A percentile compares a stretch with the other conserved stretches of the same genome.
phyloP scores from a whole-genome alignment of 192 early-diverging fungal genomes.

The Coemansia sp. region DNA sequence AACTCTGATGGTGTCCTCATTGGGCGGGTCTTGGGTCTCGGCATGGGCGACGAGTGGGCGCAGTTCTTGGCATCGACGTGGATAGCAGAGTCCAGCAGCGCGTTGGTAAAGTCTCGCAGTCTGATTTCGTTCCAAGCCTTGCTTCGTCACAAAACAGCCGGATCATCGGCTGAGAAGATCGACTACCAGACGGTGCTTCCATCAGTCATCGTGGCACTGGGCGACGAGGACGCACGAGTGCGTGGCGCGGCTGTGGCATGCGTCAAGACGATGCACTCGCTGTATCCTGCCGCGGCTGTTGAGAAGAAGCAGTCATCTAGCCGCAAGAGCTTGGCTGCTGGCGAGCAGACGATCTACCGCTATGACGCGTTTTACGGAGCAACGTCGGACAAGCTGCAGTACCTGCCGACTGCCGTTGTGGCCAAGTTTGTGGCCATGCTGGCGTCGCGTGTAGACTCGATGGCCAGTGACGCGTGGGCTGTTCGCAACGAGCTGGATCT shows the following conservation, averaged over 20 bases:
- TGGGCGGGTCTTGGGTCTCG: constrained; percentile 30
- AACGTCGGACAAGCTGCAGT: constrained; percentile 55
- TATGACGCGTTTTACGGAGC: constrained; percentile 66
- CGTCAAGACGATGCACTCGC: constrained; percentile 57
- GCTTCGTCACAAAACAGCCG: constrained; percentile 25
- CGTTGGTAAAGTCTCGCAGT: constrained; percentile 46
- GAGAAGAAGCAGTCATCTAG: constrained; percentile 25
- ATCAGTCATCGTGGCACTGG: constrained; percentile 69
- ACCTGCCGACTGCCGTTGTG: constrained; percentile 58
- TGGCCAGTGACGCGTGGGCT: constrained; percentile 39
- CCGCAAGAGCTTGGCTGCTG: constrained; percentile 6
- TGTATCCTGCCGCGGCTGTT: constrained; percentile 19
- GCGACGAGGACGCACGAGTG: constrained; percentile 59
- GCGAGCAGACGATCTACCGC: constrained; percentile 56
- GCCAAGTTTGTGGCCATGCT: constrained; percentile 59
- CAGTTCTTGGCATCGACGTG: constrained; percentile 49
- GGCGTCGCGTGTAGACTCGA: constrained; percentile 17
- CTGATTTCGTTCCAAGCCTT: constrained; percentile 64
- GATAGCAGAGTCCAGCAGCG: constrained; percentile 17
- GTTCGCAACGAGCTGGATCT: constrained; percentile 44
- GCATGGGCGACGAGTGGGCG: constrained; percentile 46
- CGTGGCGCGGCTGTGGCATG: constrained; percentile 69
- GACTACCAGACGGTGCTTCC: constrained; percentile 78
- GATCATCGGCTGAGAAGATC: constrained; percentile 10
- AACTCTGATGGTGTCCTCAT: constrained; percentile 33